Evolutionary conservation across 2,329 filamentous ascomycete genomes (phyloP).

Genomic region (Boeremia lycopersici): DNA sequence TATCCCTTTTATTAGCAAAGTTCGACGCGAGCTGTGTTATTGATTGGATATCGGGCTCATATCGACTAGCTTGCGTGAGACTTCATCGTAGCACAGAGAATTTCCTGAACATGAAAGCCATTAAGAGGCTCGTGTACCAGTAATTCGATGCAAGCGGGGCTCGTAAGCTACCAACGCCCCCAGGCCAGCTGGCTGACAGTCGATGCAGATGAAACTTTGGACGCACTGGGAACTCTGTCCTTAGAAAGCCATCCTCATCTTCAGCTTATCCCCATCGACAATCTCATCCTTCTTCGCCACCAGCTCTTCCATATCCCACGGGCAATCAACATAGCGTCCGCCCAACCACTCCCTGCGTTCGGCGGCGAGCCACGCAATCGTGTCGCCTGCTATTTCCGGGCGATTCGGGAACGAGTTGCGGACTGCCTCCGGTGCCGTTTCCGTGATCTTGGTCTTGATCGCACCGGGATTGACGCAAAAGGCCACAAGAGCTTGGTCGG

Average conservation of each 20-base stretch:
- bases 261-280: constrained; percentile 13
- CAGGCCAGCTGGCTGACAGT: too few species aligned
- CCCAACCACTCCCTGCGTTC: constrained; percentile 28
- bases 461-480: neutral
- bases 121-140: too few species aligned
- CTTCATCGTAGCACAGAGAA: too few species aligned
- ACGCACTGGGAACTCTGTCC: too few species aligned
- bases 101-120: too few species aligned
- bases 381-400: neutral
- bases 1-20: too few species aligned
- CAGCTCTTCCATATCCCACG: constrained; percentile 35
- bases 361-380: constrained; percentile 25
- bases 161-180: too few species aligned
- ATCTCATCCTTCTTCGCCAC: constrained; percentile 28
- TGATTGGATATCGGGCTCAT: too few species aligned
- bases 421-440: neutral
- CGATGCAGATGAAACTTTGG: too few species aligned
- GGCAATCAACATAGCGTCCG: constrained; percentile 21
- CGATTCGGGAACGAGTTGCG: neutral
- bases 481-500: neutral
- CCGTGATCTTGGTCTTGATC: neutral
- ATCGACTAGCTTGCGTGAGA: too few species aligned
- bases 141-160: too few species aligned
- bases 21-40: too few species aligned
- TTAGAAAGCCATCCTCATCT: constrained; percentile 3